Base-by-base conservation (phyloP, 2,329 filamentous ascomycete species). In the Aspergillus quadrilineatus region DNA sequence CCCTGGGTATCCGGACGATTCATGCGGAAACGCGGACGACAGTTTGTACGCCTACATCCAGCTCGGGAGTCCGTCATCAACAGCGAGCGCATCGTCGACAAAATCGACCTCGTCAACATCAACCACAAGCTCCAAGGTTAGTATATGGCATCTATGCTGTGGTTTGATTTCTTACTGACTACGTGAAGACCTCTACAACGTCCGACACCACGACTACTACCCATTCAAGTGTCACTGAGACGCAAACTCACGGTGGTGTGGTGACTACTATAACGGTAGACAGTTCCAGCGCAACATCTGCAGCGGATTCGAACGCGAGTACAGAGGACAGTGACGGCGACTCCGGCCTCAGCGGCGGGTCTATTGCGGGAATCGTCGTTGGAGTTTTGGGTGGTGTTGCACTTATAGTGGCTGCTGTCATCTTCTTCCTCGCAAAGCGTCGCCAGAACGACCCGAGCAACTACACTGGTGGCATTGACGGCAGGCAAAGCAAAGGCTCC, bases 1-100 rank as follows among this genome's bases (percentile, higher is more conserved):
- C 53, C 78, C 79, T 9, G 79, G 79, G n/a, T 80, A 76, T 63
- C 72, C 72, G n/a, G 53, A 57, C 14, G 79, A 81, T 54, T 69
- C 66, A 51, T 81, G 79, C 62, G 79, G 79, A 50, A 75, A 69
- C 63, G 60, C 65, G 9, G 56, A 68, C 15, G 61, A 72, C 22
- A 72, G 68, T 14, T 67, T 79, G 1, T 81, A 67, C 57, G 77
- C 67, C 42, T 81, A 81, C 61, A 69, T 79, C 50, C 61, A 69
- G 14, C 67, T 79, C 45, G 59, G 63, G 10, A 65, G 65, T 15
- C 65, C 71, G 17, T 69, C 70, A 12, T 70, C 71, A 56, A 76
- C 72, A 8, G 67, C 66, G 12, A 59, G 60, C 36, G 65, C 57
- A 7, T 62, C 61, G 48, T 48, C 62, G 14, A 53, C 58, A 9